These are phyloP conservation scores for Tylopilus sp. DNA, from an alignment of 1,284 basidiomycete genomes.

Conservation along the genomic window DNA sequence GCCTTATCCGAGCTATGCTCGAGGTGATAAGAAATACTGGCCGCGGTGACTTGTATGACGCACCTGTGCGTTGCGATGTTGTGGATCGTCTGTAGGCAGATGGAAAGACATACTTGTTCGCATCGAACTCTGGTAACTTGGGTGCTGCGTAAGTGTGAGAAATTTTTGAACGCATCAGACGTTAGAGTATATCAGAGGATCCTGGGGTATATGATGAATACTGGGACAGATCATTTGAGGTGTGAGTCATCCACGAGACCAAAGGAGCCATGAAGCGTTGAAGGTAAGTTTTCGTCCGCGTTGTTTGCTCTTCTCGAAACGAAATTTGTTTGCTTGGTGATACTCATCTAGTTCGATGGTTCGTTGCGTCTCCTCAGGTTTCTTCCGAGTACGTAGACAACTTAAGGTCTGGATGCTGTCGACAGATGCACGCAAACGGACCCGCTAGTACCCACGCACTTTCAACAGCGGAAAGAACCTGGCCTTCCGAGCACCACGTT, in stretches of 20 bases:
- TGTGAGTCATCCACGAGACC: conserved; percentile 99
- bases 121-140: conserved; percentile 98
- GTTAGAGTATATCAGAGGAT: conserved; percentile 73
- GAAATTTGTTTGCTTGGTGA: conserved; percentile 58
- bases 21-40: conserved; percentile 90
- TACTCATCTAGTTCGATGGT: conserved; percentile 94
- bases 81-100: conserved; percentile 90
- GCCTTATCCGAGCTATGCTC: conserved; percentile 61
- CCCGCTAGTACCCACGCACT: conserved; percentile 59
- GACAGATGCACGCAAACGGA: neutral
- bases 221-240: conserved; percentile 81
- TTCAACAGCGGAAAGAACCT: too few relatives aligned
- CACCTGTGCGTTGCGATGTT: conserved; percentile 88
- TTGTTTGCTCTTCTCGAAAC: neutral
- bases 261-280: conserved; percentile 97
- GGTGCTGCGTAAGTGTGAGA: conserved; percentile 80
- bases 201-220: conserved; percentile 85
- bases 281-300: conserved; percentile 33
- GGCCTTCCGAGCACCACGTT: too few relatives aligned
- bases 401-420: conserved; percentile 70
- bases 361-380: conserved; percentile 89
- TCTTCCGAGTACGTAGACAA: conserved; percentile 96
- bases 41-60: conserved; percentile 96
- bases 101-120: conserved; percentile 98
- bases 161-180: conserved; percentile 15